Conservation (phyloP, 129 eudicot species). For the Flaveria sonorensis region DNA sequence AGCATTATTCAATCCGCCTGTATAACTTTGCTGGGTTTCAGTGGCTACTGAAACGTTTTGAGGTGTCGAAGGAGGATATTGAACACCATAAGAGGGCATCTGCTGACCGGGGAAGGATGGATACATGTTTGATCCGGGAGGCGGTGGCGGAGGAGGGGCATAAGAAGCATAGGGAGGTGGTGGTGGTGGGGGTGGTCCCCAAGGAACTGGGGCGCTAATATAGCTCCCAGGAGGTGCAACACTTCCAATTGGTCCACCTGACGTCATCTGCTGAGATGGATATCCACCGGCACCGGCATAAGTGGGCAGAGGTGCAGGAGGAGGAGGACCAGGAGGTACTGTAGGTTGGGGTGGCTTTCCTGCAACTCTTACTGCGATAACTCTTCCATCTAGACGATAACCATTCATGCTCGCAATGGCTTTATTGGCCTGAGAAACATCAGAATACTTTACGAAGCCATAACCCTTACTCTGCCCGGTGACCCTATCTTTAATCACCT, state of each 20-base stretch:
- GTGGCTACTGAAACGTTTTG: slow-evolving; percentile 46
- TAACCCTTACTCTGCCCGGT: slow-evolving; percentile 85
- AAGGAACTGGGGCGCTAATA: slow-evolving; percentile 64
- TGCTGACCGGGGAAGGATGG: slow-evolving; percentile 56
- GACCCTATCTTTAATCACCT: slow-evolving; percentile 80
- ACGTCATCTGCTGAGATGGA: slow-evolving; percentile 68
- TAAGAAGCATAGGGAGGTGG: slow-evolving; percentile 69
- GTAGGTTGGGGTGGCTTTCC: slow-evolving; percentile 94
- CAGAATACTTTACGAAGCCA: slow-evolving; percentile 86
- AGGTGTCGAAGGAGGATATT: slow-evolving; percentile 50
- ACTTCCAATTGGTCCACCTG: slow-evolving; percentile 72
- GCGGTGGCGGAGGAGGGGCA: slow-evolving; percentile 61
- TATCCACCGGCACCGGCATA: slow-evolving; percentile 73
- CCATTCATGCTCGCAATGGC: slow-evolving; percentile 92
- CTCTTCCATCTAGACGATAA: slow-evolving; percentile 78
- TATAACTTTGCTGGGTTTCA: slow-evolving; percentile 48
- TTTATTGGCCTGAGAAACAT: slow-evolving; percentile 67
- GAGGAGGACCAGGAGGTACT: slow-evolving; percentile 76
- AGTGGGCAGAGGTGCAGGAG: slow-evolving; percentile 47
- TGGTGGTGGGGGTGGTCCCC: slow-evolving; percentile 73
- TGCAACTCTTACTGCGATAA: slow-evolving; percentile 89
- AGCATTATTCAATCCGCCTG: slow-evolving; percentile 49
- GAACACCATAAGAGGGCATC: slow-evolving; percentile 56
- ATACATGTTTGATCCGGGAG: slow-evolving; percentile 65
- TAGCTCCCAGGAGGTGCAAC: slow-evolving; percentile 62